Conservation (phyloP, 108 stramenopile species). For the Heterococcus sp. region DNA sequence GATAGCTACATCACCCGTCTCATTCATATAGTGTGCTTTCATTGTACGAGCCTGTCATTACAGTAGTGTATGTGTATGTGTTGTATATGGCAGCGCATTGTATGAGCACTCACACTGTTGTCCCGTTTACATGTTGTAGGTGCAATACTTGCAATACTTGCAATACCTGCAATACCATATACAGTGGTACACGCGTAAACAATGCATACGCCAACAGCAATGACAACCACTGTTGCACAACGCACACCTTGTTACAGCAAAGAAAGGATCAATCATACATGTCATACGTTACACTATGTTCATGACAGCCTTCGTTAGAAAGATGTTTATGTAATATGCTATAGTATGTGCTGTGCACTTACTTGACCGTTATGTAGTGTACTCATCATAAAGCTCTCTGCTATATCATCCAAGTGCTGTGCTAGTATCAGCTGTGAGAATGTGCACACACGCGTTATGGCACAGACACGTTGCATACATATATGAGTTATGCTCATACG, state of each 20-base stretch:
- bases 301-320: background rate
- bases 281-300: background rate
- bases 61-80: background rate
- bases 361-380: constrained; percentile 95
- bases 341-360: background rate
- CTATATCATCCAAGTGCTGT: constrained; percentile 94
- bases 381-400: constrained; percentile 96
- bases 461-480: too few species aligned
- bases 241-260: background rate
- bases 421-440: constrained; percentile 92
- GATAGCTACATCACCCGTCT: constrained; percentile 61
- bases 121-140: background rate
- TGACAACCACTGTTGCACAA: background rate
- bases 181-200: background rate
- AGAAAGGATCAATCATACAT: background rate
- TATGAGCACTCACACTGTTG: background rate
- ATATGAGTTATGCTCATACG: too few species aligned
- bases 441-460: background rate
- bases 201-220: background rate
- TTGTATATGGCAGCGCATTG: background rate
- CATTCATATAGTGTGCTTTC: constrained; percentile 92
- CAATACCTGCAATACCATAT: background rate
- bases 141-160: background rate
- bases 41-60: constrained; percentile 68
- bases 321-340: background rate